Base-by-base conservation (phyloP, 176 grass and related monocot species). In the Aegilops umbellulata region DNA sequence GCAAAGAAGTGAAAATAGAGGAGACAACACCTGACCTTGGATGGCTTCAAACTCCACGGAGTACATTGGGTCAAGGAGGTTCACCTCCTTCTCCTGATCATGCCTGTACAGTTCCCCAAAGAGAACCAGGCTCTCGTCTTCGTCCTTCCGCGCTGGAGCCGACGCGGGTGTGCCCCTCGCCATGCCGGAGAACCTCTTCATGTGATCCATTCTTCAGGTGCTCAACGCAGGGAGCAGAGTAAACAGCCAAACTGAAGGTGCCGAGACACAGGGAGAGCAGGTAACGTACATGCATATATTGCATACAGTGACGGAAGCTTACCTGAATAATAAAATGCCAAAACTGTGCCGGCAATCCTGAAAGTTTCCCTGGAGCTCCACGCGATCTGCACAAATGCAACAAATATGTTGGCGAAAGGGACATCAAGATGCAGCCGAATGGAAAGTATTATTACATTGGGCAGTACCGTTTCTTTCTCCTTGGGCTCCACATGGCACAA, bases 1-100 rank as follows among this genome's bases (percentile, higher is more conserved):
- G 15, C 7, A 0, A 79, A 84, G 38, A 10, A 64, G 16, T 65
- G 20, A 10, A 65, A 55, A n/a, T 1, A 57, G 2, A 69, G 5
- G 66, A 60, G 51, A 38, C 9, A 80, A 29, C 46, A 25, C 23
- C 44, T 86, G 14, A 90, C 90, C 93, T 83, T 86, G 93, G 39
- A 87, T 87, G 44, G 85, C 82, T 69, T 94, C 90, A 16, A 94
- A 84, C 42, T 90, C 90, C 53, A 90, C 60, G 0, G 93, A 94
- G 63, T 77, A 88, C 82, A 90, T 89, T 20, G 90, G 90, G 42
- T 94, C 87, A 51, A 94, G 90, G 39, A 94, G 93, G 76, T 82
- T 90, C 9, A 94, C 13, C 27, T 85, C 83, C 73, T 77, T 90
- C 42, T 92, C 87, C 63, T 92, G 89, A 31, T 92, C 93, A 76